These are phyloP conservation scores for Cardamine resedifolia DNA, from an alignment of 345 rosid genomes.

Conservation along the genomic window DNA sequence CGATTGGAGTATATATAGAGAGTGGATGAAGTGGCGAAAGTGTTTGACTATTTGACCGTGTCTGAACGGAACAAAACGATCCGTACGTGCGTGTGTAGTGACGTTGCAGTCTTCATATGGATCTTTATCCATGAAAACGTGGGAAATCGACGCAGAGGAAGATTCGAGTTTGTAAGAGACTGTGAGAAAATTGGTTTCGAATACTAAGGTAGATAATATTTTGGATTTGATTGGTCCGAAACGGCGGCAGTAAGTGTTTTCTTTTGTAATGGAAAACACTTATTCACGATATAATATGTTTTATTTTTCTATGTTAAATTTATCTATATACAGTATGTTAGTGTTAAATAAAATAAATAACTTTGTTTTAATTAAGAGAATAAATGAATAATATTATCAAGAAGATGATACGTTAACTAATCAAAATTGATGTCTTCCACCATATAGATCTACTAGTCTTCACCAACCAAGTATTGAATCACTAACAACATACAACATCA, in stretches of 20 bases:
- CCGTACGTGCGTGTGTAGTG: slow-evolving; percentile 34
- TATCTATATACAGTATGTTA: too few relatives aligned
- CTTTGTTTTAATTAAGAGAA: too few relatives aligned
- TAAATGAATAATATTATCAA: too few relatives aligned
- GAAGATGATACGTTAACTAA: not conserved
- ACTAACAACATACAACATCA: slow-evolving; percentile 19
- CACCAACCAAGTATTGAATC: slow-evolving; percentile 13
- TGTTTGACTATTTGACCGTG: not conserved
- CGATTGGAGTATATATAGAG: slow-evolving; percentile 6
- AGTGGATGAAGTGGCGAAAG: not conserved
- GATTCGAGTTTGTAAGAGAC: not conserved
- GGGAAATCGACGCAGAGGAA: slow-evolving; percentile 6
- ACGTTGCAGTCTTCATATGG: slow-evolving; percentile 32
- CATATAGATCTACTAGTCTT: slow-evolving; percentile 8
- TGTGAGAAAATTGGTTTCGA: slow-evolving; percentile 17
- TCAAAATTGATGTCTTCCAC: slow-evolving; percentile 20
- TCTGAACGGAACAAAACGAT: slow-evolving; percentile 32
- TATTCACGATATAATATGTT: too few relatives aligned
- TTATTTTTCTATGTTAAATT: too few relatives aligned
- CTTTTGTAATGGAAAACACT: too few relatives aligned
- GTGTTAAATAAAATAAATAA: too few relatives aligned
- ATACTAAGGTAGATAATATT: not conserved
- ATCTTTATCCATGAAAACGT: slow-evolving; percentile 19
- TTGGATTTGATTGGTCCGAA: not conserved
- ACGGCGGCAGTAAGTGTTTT: not conserved